phyloP scores from a whole-genome alignment of 2,329 filamentous ascomycete species.

The Alternaria dauci region DNA sequence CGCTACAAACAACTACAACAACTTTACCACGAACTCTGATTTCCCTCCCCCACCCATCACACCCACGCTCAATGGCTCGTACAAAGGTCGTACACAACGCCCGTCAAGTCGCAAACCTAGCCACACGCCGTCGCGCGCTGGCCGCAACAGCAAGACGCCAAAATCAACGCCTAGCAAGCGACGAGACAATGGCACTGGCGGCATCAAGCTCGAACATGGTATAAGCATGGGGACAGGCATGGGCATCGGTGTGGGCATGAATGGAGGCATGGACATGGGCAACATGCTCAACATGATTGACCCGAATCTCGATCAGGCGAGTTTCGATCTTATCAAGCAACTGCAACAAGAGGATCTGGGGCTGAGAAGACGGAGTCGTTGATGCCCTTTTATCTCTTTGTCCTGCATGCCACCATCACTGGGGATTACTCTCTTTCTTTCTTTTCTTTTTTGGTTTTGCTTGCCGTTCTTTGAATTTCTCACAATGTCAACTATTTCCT shows the following conservation, averaged over 20 bases:
- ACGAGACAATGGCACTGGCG: conserved; percentile 27
- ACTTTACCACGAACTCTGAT: conserved; percentile 34
- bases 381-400: neutral
- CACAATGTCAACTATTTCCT: neutral
- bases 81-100: conserved; percentile 14
- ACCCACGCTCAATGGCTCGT: conserved; percentile 16
- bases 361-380: conserved; percentile 39
- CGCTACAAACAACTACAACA: conserved; percentile 30
- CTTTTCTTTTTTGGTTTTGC: neutral
- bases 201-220: conserved; percentile 38
- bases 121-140: conserved; percentile 31
- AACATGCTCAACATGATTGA: conserved; percentile 32
- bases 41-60: conserved; percentile 33
- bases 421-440: neutral
- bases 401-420: neutral
- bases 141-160: conserved; percentile 38
- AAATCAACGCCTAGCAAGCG: conserved; percentile 38
- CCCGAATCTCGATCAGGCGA: conserved; percentile 37
- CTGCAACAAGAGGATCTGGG: conserved; percentile 44
- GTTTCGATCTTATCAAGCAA: conserved; percentile 40
- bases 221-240: conserved; percentile 23
- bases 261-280: neutral
- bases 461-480: neutral
- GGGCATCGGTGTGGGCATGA: conserved; percentile 22
- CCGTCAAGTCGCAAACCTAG: conserved; percentile 30